phyloP scores from a whole-genome alignment of 2,329 filamentous ascomycete genomes.

The Pseudogymnoascus sp. region DNA sequence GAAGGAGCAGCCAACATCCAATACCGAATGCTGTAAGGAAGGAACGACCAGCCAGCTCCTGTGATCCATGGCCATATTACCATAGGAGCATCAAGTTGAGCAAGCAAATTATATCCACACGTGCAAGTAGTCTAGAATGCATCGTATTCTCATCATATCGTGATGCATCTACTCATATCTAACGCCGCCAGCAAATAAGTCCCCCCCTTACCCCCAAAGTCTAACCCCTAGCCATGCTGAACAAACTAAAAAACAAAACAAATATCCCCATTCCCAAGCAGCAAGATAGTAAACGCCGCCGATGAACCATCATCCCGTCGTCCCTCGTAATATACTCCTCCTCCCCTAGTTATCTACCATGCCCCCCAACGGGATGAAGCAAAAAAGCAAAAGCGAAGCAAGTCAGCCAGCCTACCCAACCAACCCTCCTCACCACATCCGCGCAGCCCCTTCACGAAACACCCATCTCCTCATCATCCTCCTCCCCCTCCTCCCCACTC shows the following conservation, averaged over 20 bases:
- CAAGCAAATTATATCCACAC: background rate
- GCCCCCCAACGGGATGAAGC: background rate
- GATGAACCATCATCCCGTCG: background rate
- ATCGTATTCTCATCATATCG: background rate
- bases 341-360: background rate
- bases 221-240: background rate
- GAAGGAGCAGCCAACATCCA: background rate
- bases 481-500: conserved; percentile 45
- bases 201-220: background rate
- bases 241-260: background rate
- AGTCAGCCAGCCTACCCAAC: background rate
- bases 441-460: conserved; percentile 27
- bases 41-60: background rate
- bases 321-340: background rate
- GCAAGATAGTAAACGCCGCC: background rate
- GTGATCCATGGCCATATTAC: background rate
- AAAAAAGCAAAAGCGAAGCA: background rate
- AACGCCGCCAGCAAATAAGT: background rate
- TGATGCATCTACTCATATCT: conserved; percentile 1
- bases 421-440: background rate
- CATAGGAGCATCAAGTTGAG: background rate
- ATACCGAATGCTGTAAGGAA: background rate
- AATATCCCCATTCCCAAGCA: background rate
- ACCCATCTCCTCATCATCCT: conserved; percentile 57
- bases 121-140: background rate